These are phyloP conservation scores for Marasmius fiardii DNA, from an alignment of 1,284 basidiomycete genomes.

Conservation along the genomic window DNA sequence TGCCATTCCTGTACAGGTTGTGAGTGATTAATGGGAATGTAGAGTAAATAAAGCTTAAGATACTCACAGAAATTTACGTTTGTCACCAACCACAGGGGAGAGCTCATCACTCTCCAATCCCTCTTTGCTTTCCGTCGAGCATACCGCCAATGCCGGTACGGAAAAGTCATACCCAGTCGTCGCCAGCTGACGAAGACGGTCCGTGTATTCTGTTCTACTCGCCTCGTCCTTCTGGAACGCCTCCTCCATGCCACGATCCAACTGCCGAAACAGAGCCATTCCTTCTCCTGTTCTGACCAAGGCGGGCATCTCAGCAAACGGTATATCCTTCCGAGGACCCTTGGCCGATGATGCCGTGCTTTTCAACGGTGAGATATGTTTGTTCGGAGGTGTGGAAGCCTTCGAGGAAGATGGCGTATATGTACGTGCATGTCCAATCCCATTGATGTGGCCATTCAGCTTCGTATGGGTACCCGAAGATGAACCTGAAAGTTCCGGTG, in stretches of 20 bases:
- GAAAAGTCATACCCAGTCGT: constrained; percentile 35
- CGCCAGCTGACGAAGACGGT: constrained; percentile 38
- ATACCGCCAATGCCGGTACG: constrained; percentile 39
- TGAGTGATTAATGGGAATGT: neutral
- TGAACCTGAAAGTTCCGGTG: constrained; percentile 38
- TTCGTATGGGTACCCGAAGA: constrained; percentile 17
- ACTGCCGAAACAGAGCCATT: constrained; percentile 62
- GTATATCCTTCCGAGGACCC: constrained; percentile 29
- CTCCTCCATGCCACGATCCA: constrained; percentile 43
- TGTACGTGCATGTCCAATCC: constrained; percentile 25
- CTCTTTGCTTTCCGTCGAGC: neutral
- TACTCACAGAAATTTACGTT: constrained; percentile 63
- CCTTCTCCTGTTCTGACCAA: constrained; percentile 74
- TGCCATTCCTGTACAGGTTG: constrained; percentile 23
- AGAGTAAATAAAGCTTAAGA: neutral
- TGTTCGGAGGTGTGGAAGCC: constrained; percentile 18
- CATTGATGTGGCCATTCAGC: constrained; percentile 29
- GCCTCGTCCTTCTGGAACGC: constrained; percentile 6
- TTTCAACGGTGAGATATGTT: constrained; percentile 15
- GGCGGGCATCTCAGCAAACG: constrained; percentile 67
- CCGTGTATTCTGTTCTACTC: constrained; percentile 20
- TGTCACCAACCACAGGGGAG: constrained; percentile 38
- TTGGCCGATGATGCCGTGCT: neutral
- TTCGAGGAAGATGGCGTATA: constrained; percentile 31
- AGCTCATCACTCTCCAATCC: constrained; percentile 20